Conservation (phyloP, 805 yeast genomes). For the Trichomonascus vanleenenianus region DNA sequence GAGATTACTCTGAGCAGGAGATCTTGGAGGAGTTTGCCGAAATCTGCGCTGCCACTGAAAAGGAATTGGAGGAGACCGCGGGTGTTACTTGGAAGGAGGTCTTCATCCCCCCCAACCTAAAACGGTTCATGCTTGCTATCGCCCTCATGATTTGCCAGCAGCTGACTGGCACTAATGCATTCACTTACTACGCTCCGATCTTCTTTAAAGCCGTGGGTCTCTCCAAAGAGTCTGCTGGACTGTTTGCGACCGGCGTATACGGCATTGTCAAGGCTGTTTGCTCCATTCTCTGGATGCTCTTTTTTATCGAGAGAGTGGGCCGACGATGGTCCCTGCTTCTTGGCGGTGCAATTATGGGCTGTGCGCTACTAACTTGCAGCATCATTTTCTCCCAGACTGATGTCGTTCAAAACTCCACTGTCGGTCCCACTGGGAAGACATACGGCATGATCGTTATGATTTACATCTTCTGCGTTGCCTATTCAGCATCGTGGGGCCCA, state of each 20-base stretch:
- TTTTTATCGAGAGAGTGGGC: slow-evolving; percentile 13
- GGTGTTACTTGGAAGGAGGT: slow-evolving; percentile 37
- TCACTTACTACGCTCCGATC: slow-evolving; percentile 81
- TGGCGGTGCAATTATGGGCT: slow-evolving; percentile 16
- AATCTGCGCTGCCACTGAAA: slow-evolving; percentile 37
- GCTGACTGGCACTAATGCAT: slow-evolving; percentile 82
- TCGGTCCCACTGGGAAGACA: slow-evolving; percentile 6
- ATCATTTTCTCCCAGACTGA: slow-evolving; percentile 29
- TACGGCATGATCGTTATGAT: slow-evolving; percentile 50
- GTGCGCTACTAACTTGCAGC: slow-evolving; percentile 53
- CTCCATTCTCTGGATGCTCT: slow-evolving; percentile 9
- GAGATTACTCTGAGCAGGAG: slow-evolving; percentile 29
- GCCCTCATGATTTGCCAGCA: slow-evolving; percentile 63
- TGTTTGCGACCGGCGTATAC: slow-evolving; percentile 18
- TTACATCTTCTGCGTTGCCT: slow-evolving; percentile 48
- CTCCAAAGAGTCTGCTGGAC: slow-evolving; percentile 9
- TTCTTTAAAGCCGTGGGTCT: slow-evolving; percentile 67
- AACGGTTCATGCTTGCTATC: slow-evolving; percentile 38
- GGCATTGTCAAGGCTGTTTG: slow-evolving; percentile 15
- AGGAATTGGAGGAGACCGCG: slow-evolving; percentile 50
- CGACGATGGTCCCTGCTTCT: slow-evolving; percentile 13
- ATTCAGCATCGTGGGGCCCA: slow-evolving; percentile 24
- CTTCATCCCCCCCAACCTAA: slow-evolving; percentile 29
- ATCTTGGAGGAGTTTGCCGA: slow-evolving; percentile 36
- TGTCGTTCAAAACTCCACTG: slow-evolving; percentile 6